These are phyloP conservation scores for Penstemon davidsonii DNA, from an alignment of 257 asterid genomes.

Conservation along the genomic window DNA sequence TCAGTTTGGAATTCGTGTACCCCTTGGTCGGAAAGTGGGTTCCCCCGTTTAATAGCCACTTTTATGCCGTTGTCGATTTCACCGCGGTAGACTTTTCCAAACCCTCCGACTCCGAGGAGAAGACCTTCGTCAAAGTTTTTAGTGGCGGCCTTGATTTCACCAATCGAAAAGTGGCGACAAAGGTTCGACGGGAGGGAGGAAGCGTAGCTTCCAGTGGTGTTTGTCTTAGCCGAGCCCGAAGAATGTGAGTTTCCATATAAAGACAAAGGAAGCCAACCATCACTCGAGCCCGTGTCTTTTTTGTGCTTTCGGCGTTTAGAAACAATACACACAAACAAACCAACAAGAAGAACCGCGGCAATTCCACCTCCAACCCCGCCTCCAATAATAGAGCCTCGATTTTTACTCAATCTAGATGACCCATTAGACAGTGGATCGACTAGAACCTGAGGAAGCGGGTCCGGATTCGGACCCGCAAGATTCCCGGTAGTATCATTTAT, in stretches of 20 bases:
- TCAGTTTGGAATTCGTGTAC: constrained; percentile 41
- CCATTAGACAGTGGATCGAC: not conserved
- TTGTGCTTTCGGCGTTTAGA: constrained; percentile 18
- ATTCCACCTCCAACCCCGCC: constrained; percentile 32
- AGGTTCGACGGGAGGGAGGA: constrained; percentile 34
- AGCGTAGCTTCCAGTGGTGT: constrained; percentile 28
- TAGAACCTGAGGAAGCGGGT: not conserved
- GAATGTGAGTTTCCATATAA: constrained; percentile 32
- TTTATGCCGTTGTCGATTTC: constrained; percentile 30
- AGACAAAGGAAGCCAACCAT: constrained; percentile 37
- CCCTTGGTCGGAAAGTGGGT: constrained; percentile 35
- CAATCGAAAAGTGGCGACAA: constrained; percentile 39
- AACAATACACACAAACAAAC: constrained; percentile 22
- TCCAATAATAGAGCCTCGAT: constrained; percentile 19
- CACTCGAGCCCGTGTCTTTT: constrained; percentile 25
- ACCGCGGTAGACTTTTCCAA: constrained; percentile 41
- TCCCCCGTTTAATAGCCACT: constrained; percentile 41
- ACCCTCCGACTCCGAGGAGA: constrained; percentile 38
- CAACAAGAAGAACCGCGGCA: constrained; percentile 16
- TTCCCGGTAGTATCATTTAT: constrained; percentile 1
- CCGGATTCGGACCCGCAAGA: not conserved
- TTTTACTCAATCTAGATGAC: constrained; percentile 16
- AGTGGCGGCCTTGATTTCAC: constrained; percentile 39
- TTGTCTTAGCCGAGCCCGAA: constrained; percentile 33
- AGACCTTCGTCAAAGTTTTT: constrained; percentile 32